Evolutionary conservation across 441 rosid species (phyloP), one percentile per base, ranked within the genome.

Genomic region (Metrosideros polymorpha): DNA sequence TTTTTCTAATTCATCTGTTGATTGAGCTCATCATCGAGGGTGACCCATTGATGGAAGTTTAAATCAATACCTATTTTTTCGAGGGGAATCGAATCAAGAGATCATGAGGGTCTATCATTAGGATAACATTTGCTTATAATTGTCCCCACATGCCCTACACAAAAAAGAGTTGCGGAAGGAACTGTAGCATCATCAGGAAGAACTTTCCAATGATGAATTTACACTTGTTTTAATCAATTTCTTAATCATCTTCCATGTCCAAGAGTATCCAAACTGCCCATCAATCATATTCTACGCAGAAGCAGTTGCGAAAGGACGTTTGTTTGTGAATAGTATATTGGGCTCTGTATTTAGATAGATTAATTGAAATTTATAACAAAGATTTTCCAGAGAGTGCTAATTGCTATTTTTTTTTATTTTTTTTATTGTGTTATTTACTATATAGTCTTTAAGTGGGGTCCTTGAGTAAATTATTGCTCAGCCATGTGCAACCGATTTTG

Each of bases 401-500:
- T 39, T n/a, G n/a, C n/a, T n/a, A n/a, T 24, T 82, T 22, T 18
- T 56, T 47, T 30, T 54, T 22, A 55, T 30, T 82, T 30, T n/a
- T n/a, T 35, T 35, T 39, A 19, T 66, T 29, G 43, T 29, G 29
- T 29, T 85, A 27, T 30, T 85, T 19, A 50, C 5, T 29, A 50
- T 59, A 17, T 75, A 12, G 42, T 53, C 85, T 42, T 53, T 39
- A 71, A 18, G 88, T 84, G 86, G 88, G 85, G 76, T 22, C 84
- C 83, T 24, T 22, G 82, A 66, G 82, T 75, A 85, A 88, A 89
- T 87, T 51, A 88, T 85, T 86, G 84, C 84, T 83, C 79, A 83
- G 66, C 89, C 92, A 91, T 91, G 91, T 91, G 92, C 92, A 63
- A 63, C 90, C 92, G 88, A 87, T 85, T 87, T 53, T 63, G 87